Evolutionary conservation across 2,329 filamentous ascomycete species (phyloP).

Genomic region (Scytalidium sp.): DNA sequence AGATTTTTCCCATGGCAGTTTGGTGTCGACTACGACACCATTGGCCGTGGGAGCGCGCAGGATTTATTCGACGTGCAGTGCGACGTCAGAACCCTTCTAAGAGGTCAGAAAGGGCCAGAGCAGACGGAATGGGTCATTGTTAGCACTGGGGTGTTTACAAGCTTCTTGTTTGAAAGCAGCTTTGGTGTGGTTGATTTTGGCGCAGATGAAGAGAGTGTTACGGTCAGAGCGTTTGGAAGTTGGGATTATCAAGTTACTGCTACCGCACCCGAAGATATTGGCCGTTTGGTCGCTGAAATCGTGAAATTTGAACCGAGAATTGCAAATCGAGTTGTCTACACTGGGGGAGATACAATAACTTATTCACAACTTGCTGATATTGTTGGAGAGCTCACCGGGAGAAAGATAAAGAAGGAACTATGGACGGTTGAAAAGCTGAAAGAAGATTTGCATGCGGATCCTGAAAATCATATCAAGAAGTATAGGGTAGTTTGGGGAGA

Average conservation of each 20-base stretch:
- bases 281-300: slow-evolving; percentile 53
- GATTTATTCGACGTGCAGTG: slow-evolving; percentile 68
- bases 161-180: slow-evolving; percentile 60
- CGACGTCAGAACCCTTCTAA: slow-evolving; percentile 50
- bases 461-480: slow-evolving; percentile 49
- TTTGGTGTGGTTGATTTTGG: slow-evolving; percentile 61
- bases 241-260: slow-evolving; percentile 63
- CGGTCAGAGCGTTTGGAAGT: slow-evolving; percentile 52
- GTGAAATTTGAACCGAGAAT: slow-evolving; percentile 39
- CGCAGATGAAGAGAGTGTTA: slow-evolving; percentile 39
- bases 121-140: slow-evolving; percentile 59
- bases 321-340: slow-evolving; percentile 45
- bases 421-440: slow-evolving; percentile 45
- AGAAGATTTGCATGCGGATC: slow-evolving; percentile 42
- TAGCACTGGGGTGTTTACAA: slow-evolving; percentile 69
- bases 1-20: slow-evolving; percentile 72
- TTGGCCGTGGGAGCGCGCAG: slow-evolving; percentile 57
- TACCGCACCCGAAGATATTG: slow-evolving; percentile 63
- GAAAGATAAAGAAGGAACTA: slow-evolving; percentile 42
- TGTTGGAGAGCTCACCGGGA: slow-evolving; percentile 42
- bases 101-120: slow-evolving; percentile 33
- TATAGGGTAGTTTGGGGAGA: slow-evolving; percentile 61
- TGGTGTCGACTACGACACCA: slow-evolving; percentile 67
- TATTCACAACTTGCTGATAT: slow-evolving; percentile 53
- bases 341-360: slow-evolving; percentile 59